Base-by-base conservation (phyloP, 2,329 filamentous ascomycete genomes). In the Aspergillus terreus region DNA sequence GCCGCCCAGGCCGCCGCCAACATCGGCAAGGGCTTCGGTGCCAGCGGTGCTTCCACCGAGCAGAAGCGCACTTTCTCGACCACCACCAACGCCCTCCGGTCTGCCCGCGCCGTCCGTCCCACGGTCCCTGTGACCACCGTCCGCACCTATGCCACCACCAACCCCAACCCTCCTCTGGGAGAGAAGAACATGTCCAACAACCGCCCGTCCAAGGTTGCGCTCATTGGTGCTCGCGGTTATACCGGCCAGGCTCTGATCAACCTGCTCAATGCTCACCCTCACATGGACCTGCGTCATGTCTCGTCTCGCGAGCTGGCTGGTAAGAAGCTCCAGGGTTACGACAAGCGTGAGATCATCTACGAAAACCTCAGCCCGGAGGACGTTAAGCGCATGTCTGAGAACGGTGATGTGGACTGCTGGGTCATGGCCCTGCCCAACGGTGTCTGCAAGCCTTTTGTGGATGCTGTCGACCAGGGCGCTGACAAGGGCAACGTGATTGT, bases 371-470 rank as follows among this genome's bases (percentile, higher is more conserved):
- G 82, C 50, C 83, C 90, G 6, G 92, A 97, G 59, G 92, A 97
- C 60, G 86, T 96, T 11, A 84, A 85, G 57, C 81, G 85, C 52
- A 90, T 97, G 82, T 89, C 94, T 56, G 85, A 88, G 68, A 84
- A 86, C 30, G 88, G 88, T 47, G 83, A 92, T 64, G 85, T 97
- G 46, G 92, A 97, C 76, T 94, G 89, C 75, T 97, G 92, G 92
- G 89, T 97, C 42, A 94, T 97, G 89, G 94, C 94, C 33, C 83
- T 97, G 27, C 94, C 92, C 42, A 99, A 97, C 66, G 89, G 90
- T 55, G 90, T 96, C 46, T 96, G 90, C 82, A 88, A 91, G 75
- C 92, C 94, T 0, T 99, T 87, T 61, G 87, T 97, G 9, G 90
- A 97, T 58, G 92, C 92, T 6, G 83, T 97, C 48, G 83, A 92